Conservation (phyloP, 768 basidiomycete genomes). For the Lentinula sp. region DNA sequence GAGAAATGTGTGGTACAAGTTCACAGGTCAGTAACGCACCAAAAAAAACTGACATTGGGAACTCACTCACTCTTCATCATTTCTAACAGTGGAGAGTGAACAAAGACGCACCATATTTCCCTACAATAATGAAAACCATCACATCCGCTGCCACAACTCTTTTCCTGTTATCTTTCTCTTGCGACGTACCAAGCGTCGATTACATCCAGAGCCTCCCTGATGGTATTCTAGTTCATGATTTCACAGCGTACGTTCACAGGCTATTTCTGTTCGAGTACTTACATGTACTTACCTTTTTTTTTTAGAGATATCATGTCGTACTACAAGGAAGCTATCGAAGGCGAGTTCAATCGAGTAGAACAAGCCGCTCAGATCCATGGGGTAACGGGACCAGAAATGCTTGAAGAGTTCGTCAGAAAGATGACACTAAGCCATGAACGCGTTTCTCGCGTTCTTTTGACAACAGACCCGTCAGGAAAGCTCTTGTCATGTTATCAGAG, state of each 20-base stretch:
- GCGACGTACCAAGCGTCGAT: background rate
- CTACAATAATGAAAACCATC: conserved; percentile 6
- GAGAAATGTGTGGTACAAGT: background rate
- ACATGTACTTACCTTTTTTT: background rate
- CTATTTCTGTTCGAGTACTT: too few species aligned
- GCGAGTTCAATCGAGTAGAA: conserved; percentile 11
- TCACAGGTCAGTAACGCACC: background rate
- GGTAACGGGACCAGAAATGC: conserved; percentile 5
- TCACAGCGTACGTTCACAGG: conserved; percentile 5
- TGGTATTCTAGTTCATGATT: conserved; percentile 2
- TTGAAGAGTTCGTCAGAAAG: conserved; percentile 7
- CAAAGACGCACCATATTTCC: conserved; percentile 7
- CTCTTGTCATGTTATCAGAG: conserved; percentile 5
- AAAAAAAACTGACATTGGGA: background rate
- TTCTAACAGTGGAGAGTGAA: conserved; percentile 6
- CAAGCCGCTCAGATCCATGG: conserved; percentile 6
- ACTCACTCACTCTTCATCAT: background rate
- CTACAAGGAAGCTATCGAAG: conserved; percentile 11
- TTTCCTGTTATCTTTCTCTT: conserved; percentile 6
- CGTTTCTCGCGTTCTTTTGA: background rate
- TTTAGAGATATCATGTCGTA: conserved; percentile 12
- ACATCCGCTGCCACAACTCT: conserved; percentile 6
- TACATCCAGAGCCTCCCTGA: conserved; percentile 9
- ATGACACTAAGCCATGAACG: conserved; percentile 4
- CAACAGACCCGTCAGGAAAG: conserved; percentile 2